Percentiles rank a stretch among this genome's conserved stretches.
These are phyloP conservation scores for Talaromyces thailandensis DNA, from an alignment of 495 filamentous ascomycete genomes.

Conservation along the genomic window DNA sequence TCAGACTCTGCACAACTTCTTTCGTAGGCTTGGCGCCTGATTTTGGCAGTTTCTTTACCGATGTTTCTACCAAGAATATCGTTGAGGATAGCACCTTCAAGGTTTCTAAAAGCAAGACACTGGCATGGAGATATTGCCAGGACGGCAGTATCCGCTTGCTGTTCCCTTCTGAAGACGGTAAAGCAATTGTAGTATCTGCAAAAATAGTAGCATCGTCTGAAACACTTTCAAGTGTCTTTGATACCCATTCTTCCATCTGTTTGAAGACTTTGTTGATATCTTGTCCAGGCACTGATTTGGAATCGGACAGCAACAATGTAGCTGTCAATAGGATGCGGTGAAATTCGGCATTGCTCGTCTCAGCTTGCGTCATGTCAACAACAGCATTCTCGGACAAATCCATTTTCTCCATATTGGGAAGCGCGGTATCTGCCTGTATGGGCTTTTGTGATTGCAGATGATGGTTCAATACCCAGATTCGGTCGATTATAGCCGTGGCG, in stretches of 20 bases:
- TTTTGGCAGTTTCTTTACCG: conserved; percentile 25
- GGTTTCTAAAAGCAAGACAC: conserved; percentile 28
- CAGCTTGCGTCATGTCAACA: conserved; percentile 25
- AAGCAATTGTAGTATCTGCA: conserved; percentile 16
- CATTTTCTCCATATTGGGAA: conserved; percentile 21
- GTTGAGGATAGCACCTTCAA: conserved; percentile 29
- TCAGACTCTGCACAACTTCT: conserved; percentile 22
- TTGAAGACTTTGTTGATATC: conserved; percentile 23
- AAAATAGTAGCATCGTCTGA: conserved; percentile 16
- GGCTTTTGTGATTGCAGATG: conserved; percentile 26
- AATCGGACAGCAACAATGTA: conserved; percentile 27
- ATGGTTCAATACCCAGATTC: conserved; percentile 25
- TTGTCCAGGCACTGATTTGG: conserved; percentile 22
- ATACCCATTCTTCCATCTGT: conserved; percentile 27
- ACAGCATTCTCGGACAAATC: conserved; percentile 13
- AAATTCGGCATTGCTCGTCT: conserved; percentile 24
- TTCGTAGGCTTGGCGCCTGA: conserved; percentile 22
- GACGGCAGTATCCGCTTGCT: conserved; percentile 22
- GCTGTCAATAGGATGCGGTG: conserved; percentile 24
- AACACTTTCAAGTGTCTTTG: conserved; percentile 17
- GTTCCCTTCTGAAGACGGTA: conserved; percentile 10
- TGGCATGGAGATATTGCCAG: conserved; percentile 32
- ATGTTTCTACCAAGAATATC: conserved; percentile 11
- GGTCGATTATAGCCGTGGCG: conserved; percentile 26
- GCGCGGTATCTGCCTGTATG: conserved; percentile 14